Percentiles rank a stretch among this genome's conserved stretches.
Evolutionary conservation across 495 filamentous ascomycete genomes (phyloP).

Genomic region (Usnea hakonensis): DNA sequence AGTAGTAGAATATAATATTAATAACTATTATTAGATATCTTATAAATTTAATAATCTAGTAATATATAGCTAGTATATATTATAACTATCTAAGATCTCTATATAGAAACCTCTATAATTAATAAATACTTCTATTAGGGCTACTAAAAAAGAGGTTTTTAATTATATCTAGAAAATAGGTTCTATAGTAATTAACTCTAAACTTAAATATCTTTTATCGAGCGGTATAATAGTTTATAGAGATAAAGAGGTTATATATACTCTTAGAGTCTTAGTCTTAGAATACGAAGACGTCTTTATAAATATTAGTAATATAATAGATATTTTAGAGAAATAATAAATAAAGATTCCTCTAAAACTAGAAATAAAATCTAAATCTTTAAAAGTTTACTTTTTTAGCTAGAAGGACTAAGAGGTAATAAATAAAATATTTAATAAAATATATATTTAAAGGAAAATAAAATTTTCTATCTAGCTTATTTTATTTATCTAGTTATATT

Average conservation of each 20-base stretch:
- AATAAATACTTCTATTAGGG: too few relatives aligned
- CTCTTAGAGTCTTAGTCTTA: neutral
- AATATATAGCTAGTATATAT: too few relatives aligned
- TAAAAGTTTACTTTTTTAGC: neutral
- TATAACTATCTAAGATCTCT: too few relatives aligned
- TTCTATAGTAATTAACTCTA: too few relatives aligned
- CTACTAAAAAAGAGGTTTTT: too few relatives aligned
- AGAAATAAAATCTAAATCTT: neutral
- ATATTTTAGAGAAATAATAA: conserved; percentile 7
- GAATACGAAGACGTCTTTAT: neutral
- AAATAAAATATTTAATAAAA: conserved; percentile 20
- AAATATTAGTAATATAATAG: neutral
- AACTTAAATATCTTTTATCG: neutral
- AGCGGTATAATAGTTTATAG: conserved; percentile 6
- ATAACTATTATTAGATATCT: too few relatives aligned
- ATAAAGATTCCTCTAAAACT: neutral
- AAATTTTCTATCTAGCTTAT: neutral
- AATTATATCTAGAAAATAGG: too few relatives aligned
- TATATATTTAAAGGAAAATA: conserved; percentile 14
- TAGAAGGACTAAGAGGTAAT: conserved; percentile 15
- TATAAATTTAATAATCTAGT: too few relatives aligned
- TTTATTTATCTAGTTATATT: neutral
- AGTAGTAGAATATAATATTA: neutral
- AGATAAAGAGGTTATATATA: neutral
- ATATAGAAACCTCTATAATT: too few relatives aligned